Base-by-base conservation (phyloP, 805 yeast genomes). In the Saturnispora zaruensis region DNA sequence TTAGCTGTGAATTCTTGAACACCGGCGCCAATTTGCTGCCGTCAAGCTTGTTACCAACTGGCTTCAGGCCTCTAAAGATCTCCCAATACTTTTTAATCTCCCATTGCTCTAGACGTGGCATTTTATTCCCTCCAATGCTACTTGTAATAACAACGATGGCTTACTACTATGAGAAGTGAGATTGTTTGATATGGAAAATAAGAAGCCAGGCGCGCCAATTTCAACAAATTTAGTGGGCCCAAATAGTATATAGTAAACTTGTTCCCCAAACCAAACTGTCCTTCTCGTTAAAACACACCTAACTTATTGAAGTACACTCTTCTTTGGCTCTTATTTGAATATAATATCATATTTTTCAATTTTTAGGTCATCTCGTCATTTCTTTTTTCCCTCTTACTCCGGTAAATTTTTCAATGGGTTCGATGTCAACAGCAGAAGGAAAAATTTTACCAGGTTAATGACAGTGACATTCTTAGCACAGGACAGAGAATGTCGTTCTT, bases 81-180 rank as follows among this genome's bases (percentile, higher is more conserved):
- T 93, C 96, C 99, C 99, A 93, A 74, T 89, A 93, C 70, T 91
- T 91, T 62, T 89, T 85, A 59, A 90, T 89, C 68, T 93, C 99
- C 85, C 96, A 89, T 59, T 89, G 93, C 66, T 88, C 96, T 53
- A 89, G 69, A 54, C 85, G 81, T 24, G 91, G 89, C 66, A 64
- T 64, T 33, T 20, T 36, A 36, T 18, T 18, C 40, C 40, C 13
- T 8, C 23, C 23, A 36, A 36, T 36, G 18, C 21, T 36, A 18
- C 16, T 16, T 5, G 20, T 5, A 36, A 36, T 13, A 36, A 36
- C 40, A 36, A 36, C 20, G 24, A 36, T 18, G 40, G 40, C 40
- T 20, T 18, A 16, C 16, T 14, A 18, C 40, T 18, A 36, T 20
- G 40, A 36, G 40, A 36, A 36, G 5, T 18, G 14, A 20, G 40